Base-by-base conservation (phyloP, 371 early-diverging fungal genomes). In the Mortierella polycephala region DNA sequence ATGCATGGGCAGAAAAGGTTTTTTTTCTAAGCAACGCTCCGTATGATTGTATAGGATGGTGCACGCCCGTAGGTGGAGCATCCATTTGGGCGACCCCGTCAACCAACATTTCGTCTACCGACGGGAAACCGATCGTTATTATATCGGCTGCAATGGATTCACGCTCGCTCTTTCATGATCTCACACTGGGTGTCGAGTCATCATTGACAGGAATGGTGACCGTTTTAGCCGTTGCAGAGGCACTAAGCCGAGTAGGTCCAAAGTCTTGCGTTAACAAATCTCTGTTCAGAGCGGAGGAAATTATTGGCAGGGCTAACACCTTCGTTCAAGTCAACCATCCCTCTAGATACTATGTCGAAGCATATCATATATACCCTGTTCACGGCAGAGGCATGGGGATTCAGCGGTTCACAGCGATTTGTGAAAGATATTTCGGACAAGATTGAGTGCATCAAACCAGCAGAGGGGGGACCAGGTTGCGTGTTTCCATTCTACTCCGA, bases 371-470 rank as follows among this genome's bases (percentile, higher is more conserved):
- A 91, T 72, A 90, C 92, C 9, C 75, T 87, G 10, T 95, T 95
- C 71, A 80, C 87, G 10, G 91, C 88, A 21, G 95, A 95, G 71
- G 67, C 89, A 18, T 95, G 92, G 90, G 93, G 89, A 23, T 91
- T 89, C 77, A 86, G 92, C 39, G 95, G 95, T 5, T 95, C 95
- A 0, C 89, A 92, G 67, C 86, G 94, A 40, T 93, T 95, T 81
- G 92, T 93, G 1, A 71, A 91, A 50, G 94, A 94, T 74, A 86
- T 95, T 10, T 79, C 85, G 1, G 60, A 73, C 2, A 85, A 84
- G 12, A 87, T 91, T 61, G 61, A 68, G 14, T 95, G 95, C 75
- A 81, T 83, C n/a, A 86, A 89, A 57, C 60, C 57, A 4, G 69
- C 85, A 0, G 79, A 83, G 0, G 63, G 84, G 16, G 82, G 85